Conservation (phyloP, 139 green algal genomes). For the Pleodorina starrii region DNA sequence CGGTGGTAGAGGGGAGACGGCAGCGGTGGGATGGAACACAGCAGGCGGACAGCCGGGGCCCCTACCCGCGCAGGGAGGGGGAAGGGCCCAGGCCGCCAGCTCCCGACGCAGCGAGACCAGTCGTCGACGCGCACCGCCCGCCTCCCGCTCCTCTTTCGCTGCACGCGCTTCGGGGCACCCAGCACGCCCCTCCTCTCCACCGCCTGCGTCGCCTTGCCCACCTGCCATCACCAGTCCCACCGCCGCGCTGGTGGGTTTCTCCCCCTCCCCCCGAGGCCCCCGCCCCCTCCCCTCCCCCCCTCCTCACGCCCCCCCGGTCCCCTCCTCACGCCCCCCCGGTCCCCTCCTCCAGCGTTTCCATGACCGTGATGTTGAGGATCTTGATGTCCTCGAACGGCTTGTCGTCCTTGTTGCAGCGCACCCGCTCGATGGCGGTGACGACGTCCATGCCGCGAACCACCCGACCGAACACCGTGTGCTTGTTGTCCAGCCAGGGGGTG, state of each 20-base stretch:
- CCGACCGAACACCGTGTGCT: slow-evolving; percentile 84
- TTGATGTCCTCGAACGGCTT: slow-evolving; percentile 96
- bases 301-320: neutral
- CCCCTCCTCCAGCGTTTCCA: slow-evolving; percentile 53
- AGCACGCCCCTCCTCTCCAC: too few relatives aligned
- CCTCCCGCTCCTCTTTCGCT: too few relatives aligned
- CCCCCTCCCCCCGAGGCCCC: neutral
- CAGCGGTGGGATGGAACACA: too few relatives aligned
- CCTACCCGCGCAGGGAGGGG: too few relatives aligned
- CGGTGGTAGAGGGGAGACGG: too few relatives aligned
- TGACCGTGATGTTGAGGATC: slow-evolving; percentile 89
- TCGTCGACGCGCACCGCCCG: too few relatives aligned
- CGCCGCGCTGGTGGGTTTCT: neutral
- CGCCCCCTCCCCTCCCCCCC: neutral
- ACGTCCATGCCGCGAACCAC: slow-evolving; percentile 94
- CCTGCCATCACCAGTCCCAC: neutral
- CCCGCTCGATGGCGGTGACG: slow-evolving; percentile 92
- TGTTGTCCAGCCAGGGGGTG: slow-evolving; percentile 88
- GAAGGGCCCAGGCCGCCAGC: too few relatives aligned
- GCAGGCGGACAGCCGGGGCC: too few relatives aligned
- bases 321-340: neutral
- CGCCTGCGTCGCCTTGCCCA: too few relatives aligned
- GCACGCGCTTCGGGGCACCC: too few relatives aligned
- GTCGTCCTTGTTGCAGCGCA: slow-evolving; percentile 91
- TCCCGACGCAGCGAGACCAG: too few relatives aligned